These are phyloP conservation scores for Cyberlindnera nakhonratchasimensis DNA, from an alignment of 805 yeast species.

Conservation along the genomic window DNA sequence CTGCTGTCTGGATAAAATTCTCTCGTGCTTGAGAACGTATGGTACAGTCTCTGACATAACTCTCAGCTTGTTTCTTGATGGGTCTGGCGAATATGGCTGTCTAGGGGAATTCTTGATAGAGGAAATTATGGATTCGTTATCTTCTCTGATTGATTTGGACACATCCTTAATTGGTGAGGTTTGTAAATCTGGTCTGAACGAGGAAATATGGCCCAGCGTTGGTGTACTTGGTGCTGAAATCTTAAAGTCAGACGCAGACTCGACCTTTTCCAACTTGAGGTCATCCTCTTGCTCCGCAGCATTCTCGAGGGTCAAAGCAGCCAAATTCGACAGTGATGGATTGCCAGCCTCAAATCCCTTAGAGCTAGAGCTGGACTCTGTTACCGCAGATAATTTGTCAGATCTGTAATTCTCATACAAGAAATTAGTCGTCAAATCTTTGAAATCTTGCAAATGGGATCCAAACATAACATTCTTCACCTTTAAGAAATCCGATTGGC, in stretches of 20 bases:
- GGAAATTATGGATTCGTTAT: constrained; percentile 36
- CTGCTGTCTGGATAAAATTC: constrained; percentile 69
- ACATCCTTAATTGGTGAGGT: constrained; percentile 38
- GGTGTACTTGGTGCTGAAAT: constrained; percentile 17
- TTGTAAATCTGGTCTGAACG: constrained; percentile 21
- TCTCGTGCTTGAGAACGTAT: constrained; percentile 75
- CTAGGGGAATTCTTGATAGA: constrained; percentile 36
- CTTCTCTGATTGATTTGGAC: constrained; percentile 34
- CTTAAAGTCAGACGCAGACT: not conserved
- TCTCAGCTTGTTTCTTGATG: constrained; percentile 60
- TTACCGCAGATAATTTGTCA: constrained; percentile 62
- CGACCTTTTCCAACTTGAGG: constrained; percentile 1
- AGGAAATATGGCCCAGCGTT: constrained; percentile 9
- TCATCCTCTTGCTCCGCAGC: constrained; percentile 4
- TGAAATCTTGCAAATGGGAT: constrained; percentile 77
- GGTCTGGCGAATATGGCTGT: constrained; percentile 30
- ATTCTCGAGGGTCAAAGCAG: constrained; percentile 37
- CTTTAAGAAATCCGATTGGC: constrained; percentile 49
- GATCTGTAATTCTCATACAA: constrained; percentile 79
- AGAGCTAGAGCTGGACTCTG: constrained; percentile 25
- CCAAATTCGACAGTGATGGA: constrained; percentile 63
- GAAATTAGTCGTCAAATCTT: constrained; percentile 74
- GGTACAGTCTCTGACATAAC: constrained; percentile 83
- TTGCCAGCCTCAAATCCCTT: constrained; percentile 30
- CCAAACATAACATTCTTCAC: constrained; percentile 73